A percentile compares a stretch with the other conserved stretches of the same genome.
phyloP scores from a whole-genome alignment of 345 rosid genomes.

The Litchi chinensis region DNA sequence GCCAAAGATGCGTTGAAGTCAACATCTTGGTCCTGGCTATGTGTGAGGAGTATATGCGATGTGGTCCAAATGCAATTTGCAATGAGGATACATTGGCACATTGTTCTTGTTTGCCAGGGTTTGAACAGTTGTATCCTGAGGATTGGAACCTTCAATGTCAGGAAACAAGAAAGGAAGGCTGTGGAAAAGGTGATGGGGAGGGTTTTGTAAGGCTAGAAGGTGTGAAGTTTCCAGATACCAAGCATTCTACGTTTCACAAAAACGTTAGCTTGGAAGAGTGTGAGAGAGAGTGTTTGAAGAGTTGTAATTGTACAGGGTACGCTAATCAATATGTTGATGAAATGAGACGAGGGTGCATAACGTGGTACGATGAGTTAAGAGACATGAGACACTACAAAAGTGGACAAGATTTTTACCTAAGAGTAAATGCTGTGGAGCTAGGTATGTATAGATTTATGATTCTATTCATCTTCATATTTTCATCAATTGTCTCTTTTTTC shows the following conservation, averaged over 20 bases:
- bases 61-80: constrained; percentile 10
- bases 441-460: no score
- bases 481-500: no score
- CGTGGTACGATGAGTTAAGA: no score
- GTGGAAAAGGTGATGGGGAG: background rate
- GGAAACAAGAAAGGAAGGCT: background rate
- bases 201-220: background rate
- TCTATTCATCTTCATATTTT: no score
- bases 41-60: no score
- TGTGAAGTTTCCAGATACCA: background rate
- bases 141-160: background rate
- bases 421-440: no score
- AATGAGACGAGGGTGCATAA: no score
- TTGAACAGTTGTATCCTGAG: background rate
- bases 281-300: constrained; percentile 7
- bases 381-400: no score
- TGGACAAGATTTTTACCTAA: no score
- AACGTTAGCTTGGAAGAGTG: background rate
- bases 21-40: no score
- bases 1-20: no score
- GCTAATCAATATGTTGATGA: background rate
- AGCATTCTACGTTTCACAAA: background rate
- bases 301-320: no score
- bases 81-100: background rate
- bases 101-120: constrained; percentile 25